Conservation (phyloP, 768 basidiomycete genomes). For the Boletales sp. region DNA sequence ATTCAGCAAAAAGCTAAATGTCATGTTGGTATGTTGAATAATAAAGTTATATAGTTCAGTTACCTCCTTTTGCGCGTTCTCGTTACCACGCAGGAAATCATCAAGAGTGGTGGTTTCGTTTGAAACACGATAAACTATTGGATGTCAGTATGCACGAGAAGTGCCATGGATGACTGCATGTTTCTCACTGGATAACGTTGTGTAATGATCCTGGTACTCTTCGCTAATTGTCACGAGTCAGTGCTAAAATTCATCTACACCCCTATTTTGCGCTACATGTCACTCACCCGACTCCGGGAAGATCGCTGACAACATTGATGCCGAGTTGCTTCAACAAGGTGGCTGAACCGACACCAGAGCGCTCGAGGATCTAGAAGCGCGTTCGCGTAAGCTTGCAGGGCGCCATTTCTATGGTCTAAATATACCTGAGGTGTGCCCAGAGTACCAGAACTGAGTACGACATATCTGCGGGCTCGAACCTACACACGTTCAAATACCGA, state of each 20-base stretch:
- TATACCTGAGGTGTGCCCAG: conserved; percentile 58
- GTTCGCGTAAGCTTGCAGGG: neutral
- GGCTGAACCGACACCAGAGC: conserved; percentile 62
- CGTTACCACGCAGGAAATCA: conserved; percentile 68
- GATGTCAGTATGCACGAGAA: neutral
- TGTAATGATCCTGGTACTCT: conserved; percentile 74
- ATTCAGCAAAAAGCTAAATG: conserved; percentile 52
- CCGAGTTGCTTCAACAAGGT: conserved; percentile 52
- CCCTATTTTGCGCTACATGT: neutral
- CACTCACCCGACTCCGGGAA: conserved; percentile 65
- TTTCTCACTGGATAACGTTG: conserved; percentile 55
- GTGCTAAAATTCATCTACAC: neutral
- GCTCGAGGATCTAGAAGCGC: conserved; percentile 54
- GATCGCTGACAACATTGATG: conserved; percentile 62
- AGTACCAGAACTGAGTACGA: conserved; percentile 63
- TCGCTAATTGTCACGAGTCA: conserved; percentile 38
- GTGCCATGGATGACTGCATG: neutral
- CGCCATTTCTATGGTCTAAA: neutral
- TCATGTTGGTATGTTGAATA: neutral
- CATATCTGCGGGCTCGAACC: conserved; percentile 60
- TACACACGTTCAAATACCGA: conserved; percentile 4
- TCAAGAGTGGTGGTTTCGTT: conserved; percentile 61
- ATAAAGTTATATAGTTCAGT: neutral
- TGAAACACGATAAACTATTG: conserved; percentile 59
- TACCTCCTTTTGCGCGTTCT: conserved; percentile 54